Evolutionary conservation across 768 basidiomycete species (phyloP), one percentile per base, ranked within the genome.

Genomic region (Suillus fuscotomentosus): DNA sequence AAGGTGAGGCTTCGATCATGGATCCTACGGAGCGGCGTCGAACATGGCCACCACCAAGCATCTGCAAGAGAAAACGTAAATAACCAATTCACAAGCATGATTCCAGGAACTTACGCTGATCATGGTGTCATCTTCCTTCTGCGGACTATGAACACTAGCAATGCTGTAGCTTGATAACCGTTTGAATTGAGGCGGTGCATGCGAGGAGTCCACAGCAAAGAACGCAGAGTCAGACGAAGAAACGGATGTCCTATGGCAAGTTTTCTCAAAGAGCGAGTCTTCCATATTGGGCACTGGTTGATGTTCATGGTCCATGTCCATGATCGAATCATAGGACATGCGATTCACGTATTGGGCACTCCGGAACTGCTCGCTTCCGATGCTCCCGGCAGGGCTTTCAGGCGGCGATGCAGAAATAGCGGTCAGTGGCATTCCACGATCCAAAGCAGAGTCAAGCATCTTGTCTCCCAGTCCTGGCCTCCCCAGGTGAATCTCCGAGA

Each of bases 381-480:
- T 2, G 36, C 68, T 68, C 9, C 69, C 67, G 31, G 70, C 63
- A 14, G 73, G 70, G 61, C 83, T 84, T 54, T 82, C 83, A 0
- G 82, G 72, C 1, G 90, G 89, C 0, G 90, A 91, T 0, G 84
- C 88, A 1, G 88, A 84, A 65, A 92, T 91, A 0, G 89, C 78
- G 0, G 81, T 72, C 34, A 92, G 79, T 0, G 88, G 84, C 65
- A 83, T 80, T 2, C 81, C 83, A 55, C 80, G 82, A 42, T 85
- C 85, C 8, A 68, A 73, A 14, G 76, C 82, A 39, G 81, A 86
- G 43, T 90, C 87, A 66, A 94, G 90, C 92, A 94, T 94, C 82
- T 93, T 94, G 74, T 94, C 92, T 1, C 92, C 92, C 4, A 94
- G 72, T 3, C 88, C 90, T 2, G 92, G 92, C 11, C 92, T 83